These are phyloP conservation scores for Tripterygium wilfordii DNA, from an alignment of 177 flowering plant species.

Conservation along the genomic window DNA sequence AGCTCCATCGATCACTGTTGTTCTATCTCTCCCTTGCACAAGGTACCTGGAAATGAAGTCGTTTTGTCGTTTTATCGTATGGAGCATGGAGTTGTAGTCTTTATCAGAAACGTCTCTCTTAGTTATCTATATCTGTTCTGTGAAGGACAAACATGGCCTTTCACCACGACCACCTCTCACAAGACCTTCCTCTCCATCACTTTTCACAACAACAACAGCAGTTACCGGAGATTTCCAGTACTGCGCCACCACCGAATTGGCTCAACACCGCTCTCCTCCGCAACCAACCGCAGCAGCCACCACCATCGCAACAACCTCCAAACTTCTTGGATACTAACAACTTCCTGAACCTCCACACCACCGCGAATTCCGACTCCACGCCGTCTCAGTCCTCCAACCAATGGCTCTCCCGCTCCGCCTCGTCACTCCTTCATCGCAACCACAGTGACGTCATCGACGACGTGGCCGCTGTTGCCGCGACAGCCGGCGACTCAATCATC, in stretches of 20 bases:
- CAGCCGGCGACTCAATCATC: conserved; percentile 24
- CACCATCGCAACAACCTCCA: conserved; percentile 4
- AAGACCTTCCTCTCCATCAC: conserved; percentile 40
- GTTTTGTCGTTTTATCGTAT: too few relatives aligned
- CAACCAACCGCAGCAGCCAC: conserved; percentile 6
- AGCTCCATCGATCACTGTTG: too few relatives aligned
- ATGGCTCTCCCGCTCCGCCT: conserved; percentile 31
- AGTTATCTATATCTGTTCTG: too few relatives aligned
- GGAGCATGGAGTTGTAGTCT: too few relatives aligned
- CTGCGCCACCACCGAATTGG: conserved; percentile 48
- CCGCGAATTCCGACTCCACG: conserved; percentile 13
- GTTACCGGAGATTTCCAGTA: conserved; percentile 1
- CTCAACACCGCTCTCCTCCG: conserved; percentile 52
- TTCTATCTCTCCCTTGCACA: too few relatives aligned
- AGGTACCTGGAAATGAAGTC: too few relatives aligned
- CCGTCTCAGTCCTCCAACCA: conserved; percentile 22
- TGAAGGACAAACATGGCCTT: conserved; percentile 29
- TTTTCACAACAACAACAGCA: conserved; percentile 18
- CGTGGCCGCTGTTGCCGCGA: conserved; percentile 14
- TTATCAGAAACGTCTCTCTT: too few relatives aligned
- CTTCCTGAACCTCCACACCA: conserved; percentile 40
- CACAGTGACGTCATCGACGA: conserved; percentile 25
- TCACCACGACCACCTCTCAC: conserved; percentile 30
- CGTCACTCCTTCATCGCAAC: conserved; percentile 18
- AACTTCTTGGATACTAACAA: conserved; percentile 20